These are phyloP conservation scores for Ilyonectria mors-panacis DNA, from an alignment of 2,329 filamentous ascomycete genomes.

Conservation along the genomic window DNA sequence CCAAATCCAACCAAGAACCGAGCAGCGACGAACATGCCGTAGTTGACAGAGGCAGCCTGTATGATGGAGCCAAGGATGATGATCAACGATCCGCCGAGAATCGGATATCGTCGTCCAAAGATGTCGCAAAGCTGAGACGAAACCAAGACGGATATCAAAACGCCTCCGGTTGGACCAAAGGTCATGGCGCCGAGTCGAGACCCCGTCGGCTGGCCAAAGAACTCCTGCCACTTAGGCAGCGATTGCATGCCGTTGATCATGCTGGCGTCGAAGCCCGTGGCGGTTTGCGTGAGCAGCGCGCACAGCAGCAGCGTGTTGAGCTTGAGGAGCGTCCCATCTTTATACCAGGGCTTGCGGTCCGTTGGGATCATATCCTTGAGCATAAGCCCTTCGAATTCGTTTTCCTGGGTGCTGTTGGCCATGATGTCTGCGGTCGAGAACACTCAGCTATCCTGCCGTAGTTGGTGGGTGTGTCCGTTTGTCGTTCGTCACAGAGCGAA, in stretches of 20 bases:
- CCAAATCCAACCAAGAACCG: conserved; percentile 58
- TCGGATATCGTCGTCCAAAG: conserved; percentile 47
- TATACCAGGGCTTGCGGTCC: conserved; percentile 42
- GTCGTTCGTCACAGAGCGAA: background rate
- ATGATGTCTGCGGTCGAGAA: background rate
- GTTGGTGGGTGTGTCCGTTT: background rate
- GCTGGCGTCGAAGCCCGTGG: conserved; percentile 52
- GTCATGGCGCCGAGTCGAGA: conserved; percentile 51
- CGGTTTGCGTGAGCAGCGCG: conserved; percentile 50
- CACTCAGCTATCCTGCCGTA: background rate
- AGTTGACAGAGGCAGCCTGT: conserved; percentile 49
- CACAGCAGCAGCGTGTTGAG: conserved; percentile 53
- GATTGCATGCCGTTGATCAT: conserved; percentile 55
- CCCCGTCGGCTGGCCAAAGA: conserved; percentile 49
- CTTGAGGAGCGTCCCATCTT: conserved; percentile 43
- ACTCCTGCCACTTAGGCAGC: conserved; percentile 49
- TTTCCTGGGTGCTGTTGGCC: conserved; percentile 18
- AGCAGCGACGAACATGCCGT: conserved; percentile 54
- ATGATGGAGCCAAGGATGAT: conserved; percentile 50
- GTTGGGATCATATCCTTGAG: conserved; percentile 44
- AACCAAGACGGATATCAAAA: conserved; percentile 44
- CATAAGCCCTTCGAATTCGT: conserved; percentile 44
- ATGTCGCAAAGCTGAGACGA: conserved; percentile 49
- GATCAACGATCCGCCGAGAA: conserved; percentile 45
- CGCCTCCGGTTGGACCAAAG: conserved; percentile 42